Percentiles rank a stretch among this genome's conserved stretches.
Evolutionary conservation across 306 rosid genomes (phyloP).

Genomic region (Ziziphus jujuba): DNA sequence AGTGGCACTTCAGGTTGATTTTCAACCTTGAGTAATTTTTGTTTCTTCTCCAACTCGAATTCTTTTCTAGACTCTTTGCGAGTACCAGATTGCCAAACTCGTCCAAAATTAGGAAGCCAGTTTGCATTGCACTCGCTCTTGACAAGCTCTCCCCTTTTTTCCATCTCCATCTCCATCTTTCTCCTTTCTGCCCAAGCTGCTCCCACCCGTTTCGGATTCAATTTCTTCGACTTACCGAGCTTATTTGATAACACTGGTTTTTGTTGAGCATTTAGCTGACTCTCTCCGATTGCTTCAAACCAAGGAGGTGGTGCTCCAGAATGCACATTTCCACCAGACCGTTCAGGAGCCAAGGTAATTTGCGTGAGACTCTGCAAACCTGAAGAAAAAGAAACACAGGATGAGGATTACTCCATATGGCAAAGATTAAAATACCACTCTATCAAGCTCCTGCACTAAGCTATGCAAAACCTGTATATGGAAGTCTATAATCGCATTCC

Average conservation of each 20-base stretch:
- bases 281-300: constrained; percentile 58
- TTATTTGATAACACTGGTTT: constrained; percentile 38
- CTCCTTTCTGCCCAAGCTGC: constrained; percentile 99
- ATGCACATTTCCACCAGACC: constrained; percentile 56
- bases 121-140: constrained; percentile 51
- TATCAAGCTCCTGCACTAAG: constrained; percentile 14
- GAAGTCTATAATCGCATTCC: neutral
- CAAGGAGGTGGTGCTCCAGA: constrained; percentile 86
- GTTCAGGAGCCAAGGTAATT: constrained; percentile 38
- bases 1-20: constrained; percentile 48
- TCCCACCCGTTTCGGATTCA: constrained; percentile 84
- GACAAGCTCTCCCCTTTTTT: constrained; percentile 79
- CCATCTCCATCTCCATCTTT: constrained; percentile 84
- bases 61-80: constrained; percentile 86
- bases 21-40: constrained; percentile 49
- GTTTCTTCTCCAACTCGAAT: constrained; percentile 81
- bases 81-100: constrained; percentile 99
- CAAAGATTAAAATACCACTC: neutral
- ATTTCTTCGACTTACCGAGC: constrained; percentile 58
- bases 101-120: constrained; percentile 96
- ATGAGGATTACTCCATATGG: constrained; percentile 17
- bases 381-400: constrained; percentile 39
- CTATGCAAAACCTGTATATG: constrained; percentile 9
- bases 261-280: constrained; percentile 38
- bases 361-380: constrained; percentile 53